Percentiles rank a stretch among this genome's conserved stretches.
These are phyloP conservation scores for Penicillium antarcticum DNA, from an alignment of 495 filamentous ascomycete genomes.

Conservation along the genomic window DNA sequence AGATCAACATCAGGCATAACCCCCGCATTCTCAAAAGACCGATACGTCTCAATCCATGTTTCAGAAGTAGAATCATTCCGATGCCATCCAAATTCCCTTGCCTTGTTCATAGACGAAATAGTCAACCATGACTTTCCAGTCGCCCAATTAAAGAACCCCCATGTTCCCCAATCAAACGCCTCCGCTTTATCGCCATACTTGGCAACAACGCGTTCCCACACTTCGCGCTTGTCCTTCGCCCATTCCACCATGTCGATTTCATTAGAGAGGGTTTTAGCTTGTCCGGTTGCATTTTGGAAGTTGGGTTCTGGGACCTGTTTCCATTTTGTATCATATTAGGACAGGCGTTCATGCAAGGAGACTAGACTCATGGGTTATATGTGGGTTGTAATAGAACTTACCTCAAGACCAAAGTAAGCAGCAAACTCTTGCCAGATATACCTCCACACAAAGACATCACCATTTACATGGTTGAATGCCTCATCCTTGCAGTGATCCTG, in stretches of 20 bases:
- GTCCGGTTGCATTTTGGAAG: conserved; percentile 12
- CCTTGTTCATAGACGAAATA: conserved; percentile 20
- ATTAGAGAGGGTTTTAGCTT: conserved; percentile 11
- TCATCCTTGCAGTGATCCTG: conserved; percentile 20
- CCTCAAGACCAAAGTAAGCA: conserved; percentile 20
- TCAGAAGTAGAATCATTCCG: conserved; percentile 12
- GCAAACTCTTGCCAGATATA: conserved; percentile 24
- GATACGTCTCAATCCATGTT: conserved; percentile 24
- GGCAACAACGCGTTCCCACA: conserved; percentile 25
- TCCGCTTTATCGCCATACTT: conserved; percentile 20
- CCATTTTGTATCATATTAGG: not conserved
- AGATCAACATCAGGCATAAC: conserved; percentile 14
- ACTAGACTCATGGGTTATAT: not conserved
- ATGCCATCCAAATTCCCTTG: conserved; percentile 21
- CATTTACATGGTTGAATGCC: conserved; percentile 28
- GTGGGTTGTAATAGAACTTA: not conserved
- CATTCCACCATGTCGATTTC: conserved; percentile 26
- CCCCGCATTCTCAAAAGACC: conserved; percentile 19
- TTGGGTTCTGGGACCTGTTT: conserved; percentile 12
- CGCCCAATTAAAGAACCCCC: conserved; percentile 26
- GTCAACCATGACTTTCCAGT: conserved; percentile 20
- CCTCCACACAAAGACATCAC: conserved; percentile 29
- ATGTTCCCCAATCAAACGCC: conserved; percentile 24
- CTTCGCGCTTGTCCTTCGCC: conserved; percentile 24
- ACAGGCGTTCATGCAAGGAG: too few species aligned